phyloP scores from a whole-genome alignment of 108 stramenopile genomes.

The Nannochloropsis granulata region DNA sequence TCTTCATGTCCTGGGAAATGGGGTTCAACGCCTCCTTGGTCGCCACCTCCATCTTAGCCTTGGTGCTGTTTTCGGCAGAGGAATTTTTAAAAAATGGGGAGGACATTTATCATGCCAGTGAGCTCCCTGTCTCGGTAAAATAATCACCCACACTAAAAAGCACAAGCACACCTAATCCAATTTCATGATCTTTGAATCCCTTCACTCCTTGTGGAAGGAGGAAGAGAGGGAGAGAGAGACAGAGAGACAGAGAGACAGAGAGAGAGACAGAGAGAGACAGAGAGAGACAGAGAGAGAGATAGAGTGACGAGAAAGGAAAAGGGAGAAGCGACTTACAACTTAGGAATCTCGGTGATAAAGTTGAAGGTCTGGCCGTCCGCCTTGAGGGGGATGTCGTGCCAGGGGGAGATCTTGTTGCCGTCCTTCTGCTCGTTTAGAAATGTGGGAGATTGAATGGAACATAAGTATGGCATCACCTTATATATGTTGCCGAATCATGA shows the following conservation, averaged over 20 bases:
- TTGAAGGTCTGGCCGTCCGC: slow-evolving; percentile 43
- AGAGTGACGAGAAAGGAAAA: too few species aligned
- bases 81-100: not conserved
- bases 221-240: too few species aligned
- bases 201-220: too few species aligned
- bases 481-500: too few species aligned
- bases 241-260: too few species aligned
- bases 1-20: slow-evolving; percentile 95
- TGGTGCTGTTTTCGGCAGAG: slow-evolving; percentile 48
- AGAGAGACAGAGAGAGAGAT: too few species aligned
- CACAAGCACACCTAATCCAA: too few species aligned
- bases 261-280: too few species aligned
- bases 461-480: too few species aligned
- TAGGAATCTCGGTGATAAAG: slow-evolving; percentile 92
- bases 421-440: slow-evolving; percentile 9
- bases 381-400: slow-evolving; percentile 51
- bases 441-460: not conserved
- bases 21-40: slow-evolving; percentile 92
- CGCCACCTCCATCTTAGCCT: slow-evolving; percentile 97
- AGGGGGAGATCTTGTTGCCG: slow-evolving; percentile 43
- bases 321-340: slow-evolving; percentile 36
- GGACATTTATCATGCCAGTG: not conserved
- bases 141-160: too few species aligned
- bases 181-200: too few species aligned
- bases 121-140: too few species aligned